Evolutionary conservation across 495 filamentous ascomycete species (phyloP), one percentile per base, ranked within the genome.

Genomic region (Bathelium albidoporum): DNA sequence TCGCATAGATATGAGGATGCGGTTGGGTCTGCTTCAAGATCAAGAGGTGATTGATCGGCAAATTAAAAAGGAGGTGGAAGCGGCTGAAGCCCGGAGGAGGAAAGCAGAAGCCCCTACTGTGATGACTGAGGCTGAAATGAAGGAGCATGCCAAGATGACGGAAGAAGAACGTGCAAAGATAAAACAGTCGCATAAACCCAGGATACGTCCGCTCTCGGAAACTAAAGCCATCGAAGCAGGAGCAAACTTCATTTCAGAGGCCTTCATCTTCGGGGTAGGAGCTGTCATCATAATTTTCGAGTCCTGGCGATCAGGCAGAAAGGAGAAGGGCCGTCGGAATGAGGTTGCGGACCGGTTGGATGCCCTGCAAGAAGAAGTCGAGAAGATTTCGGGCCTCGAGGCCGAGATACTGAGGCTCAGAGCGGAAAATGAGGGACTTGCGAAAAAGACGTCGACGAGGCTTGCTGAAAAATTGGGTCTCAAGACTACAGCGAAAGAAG

Each of bases 221-320:
- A 82, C 83, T 16, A 97, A 97, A 71, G 94, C 94, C 4, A 95
- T 99, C 31, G 94, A 99, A 71, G 82, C 91, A 7, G 95, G 96
- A 29, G 95, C 94, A 11, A 95, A 95, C 63, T 96, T 99, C 60
- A 87, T 95, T 59, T 90, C 90, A 45, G 94, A 99, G 69, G 77
- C 83, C 0, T 99, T 99, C 71, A 83, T 99, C 32, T 88, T 97
- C 62, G 60, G 83, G 3, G 90, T 97, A 16, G 95, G 88, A 1
- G 85, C 85, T 14, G 81, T 79, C 0, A 72, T 97, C 68, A 87
- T 99, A 44, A 72, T 95, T 1, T 92, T 88, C 63, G 94, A 99
- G 75, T 88, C 86, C 26, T 85, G 83, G 72, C 79, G 88, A 60
- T 83, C 86, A 2, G 82, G 87, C 58, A 76, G 84, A 64, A 97